Evolutionary conservation across 1,284 basidiomycete genomes (phyloP).

Genomic region (Mycocalia duriaeana): DNA sequence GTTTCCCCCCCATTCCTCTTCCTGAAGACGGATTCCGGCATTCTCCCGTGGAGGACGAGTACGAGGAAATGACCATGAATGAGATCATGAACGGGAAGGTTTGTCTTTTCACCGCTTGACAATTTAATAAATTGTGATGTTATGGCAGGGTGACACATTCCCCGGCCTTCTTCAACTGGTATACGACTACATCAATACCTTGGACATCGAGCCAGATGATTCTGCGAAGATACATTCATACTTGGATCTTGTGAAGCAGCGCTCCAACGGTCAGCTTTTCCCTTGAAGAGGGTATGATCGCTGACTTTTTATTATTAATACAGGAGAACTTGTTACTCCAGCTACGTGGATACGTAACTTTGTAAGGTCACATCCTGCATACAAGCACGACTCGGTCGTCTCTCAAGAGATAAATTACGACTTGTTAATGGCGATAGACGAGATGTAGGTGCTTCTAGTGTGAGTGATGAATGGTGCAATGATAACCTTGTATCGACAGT

Average conservation of each 20-base stretch:
- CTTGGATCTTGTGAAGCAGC: conserved; percentile 70
- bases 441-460: conserved; percentile 61
- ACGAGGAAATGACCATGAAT: conserved; percentile 87
- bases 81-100: conserved; percentile 95
- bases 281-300: background rate
- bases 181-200: conserved; percentile 81
- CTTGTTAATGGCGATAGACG: conserved; percentile 85
- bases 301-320: conserved; percentile 10
- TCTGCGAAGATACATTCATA: conserved; percentile 72
- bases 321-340: conserved; percentile 82
- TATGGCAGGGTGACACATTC: conserved; percentile 65
- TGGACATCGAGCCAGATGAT: conserved; percentile 72
- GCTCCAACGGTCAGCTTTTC: conserved; percentile 69
- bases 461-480: no score
- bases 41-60: conserved; percentile 72
- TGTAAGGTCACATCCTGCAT: conserved; percentile 83
- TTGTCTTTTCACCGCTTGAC: conserved; percentile 4
- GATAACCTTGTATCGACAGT: conserved; percentile 32
- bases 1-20: conserved; percentile 55
- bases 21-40: conserved; percentile 41
- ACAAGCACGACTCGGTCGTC: conserved; percentile 89
- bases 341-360: conserved; percentile 94
- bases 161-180: conserved; percentile 87
- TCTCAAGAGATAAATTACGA: conserved; percentile 93
- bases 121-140: no score